A percentile compares a stretch with the other conserved stretches of the same genome.
These are phyloP conservation scores for Lepiota venenata DNA, from an alignment of 768 basidiomycete genomes.

Conservation along the genomic window DNA sequence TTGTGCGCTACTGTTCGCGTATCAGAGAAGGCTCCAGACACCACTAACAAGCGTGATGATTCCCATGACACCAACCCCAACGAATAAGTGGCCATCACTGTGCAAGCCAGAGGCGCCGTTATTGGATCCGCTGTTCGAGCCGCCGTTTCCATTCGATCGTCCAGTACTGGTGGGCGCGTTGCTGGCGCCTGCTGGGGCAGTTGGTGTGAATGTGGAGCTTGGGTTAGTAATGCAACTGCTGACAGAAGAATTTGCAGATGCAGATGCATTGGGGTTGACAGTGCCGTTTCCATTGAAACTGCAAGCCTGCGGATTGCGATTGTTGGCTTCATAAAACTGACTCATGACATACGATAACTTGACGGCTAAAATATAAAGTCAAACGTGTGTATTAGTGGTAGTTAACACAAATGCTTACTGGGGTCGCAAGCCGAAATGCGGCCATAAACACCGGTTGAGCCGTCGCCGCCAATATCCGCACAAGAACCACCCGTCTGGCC, in stretches of 20 bases:
- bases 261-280: constrained; percentile 52
- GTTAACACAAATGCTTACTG: constrained; percentile 37
- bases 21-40: constrained; percentile 37
- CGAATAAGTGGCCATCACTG: constrained; percentile 28
- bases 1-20: not conserved
- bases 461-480: constrained; percentile 67
- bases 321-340: constrained; percentile 65
- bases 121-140: constrained; percentile 14
- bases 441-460: constrained; percentile 75
- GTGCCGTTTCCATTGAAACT: constrained; percentile 85
- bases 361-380: constrained; percentile 42
- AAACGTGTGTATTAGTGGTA: not conserved
- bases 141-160: constrained; percentile 17
- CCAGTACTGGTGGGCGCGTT: constrained; percentile 18
- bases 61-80: constrained; percentile 32
- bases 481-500: constrained; percentile 62
- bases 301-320: constrained; percentile 60
- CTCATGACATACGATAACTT: constrained; percentile 85
- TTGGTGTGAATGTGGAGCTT: constrained; percentile 60
- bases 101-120: constrained; percentile 22
- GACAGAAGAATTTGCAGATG: constrained; percentile 50
- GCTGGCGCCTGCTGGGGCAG: constrained; percentile 32
- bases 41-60: constrained; percentile 37
- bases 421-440: constrained; percentile 76
- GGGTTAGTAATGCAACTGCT: constrained; percentile 67